Evolutionary conservation across 1,284 basidiomycete species (phyloP), one percentile per base, ranked within the genome.

Genomic region (Ganoderma sinense): DNA sequence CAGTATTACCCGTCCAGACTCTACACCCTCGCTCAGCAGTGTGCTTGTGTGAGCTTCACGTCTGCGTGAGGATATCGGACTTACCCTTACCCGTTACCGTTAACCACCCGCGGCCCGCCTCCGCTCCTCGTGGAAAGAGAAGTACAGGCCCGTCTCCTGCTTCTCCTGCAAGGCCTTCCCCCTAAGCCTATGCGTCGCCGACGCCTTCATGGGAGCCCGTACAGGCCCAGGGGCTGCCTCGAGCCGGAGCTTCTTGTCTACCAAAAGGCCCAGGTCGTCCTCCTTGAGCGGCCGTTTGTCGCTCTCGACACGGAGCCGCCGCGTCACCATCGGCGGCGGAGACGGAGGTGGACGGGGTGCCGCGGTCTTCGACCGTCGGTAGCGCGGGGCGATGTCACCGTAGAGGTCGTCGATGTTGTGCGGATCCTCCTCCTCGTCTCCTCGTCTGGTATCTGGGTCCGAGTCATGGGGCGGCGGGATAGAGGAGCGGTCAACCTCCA

Each of bases 381-480:
- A 68, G 16, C 43, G 59, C 5, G 66, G 72, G 4, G 72, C 70
- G 55, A 71, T 36, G 39, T 71, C 68, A 26, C 71, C 68, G 33
- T 72, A 71, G 40, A 72, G 56, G 62, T 70, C 70, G 36, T 71
- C 67, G 53, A 69, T 71, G 31, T 73, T 64, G 60, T 70, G 70
- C 3, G 62, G 70, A 33, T 69, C 73, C 26, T 64, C 62, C 8
- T 33, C 48, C 33, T 62, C 45, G 5, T n/a, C 29, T 8, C 18
- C 36, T 7, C 20, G 18, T 31, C 18, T 20, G 16, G 55, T 7
- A 2, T 62, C 33, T 7, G 53, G n/a, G 14, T 51, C 41, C 0
- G 23, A 53, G 29, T 40, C 60, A 8, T 18, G 14, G 5, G 16
- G 6, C 14, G 18, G 18, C 41, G 16, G 18, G 16, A 5, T 10